Percentiles rank a stretch among this genome's conserved stretches.
Conservation (phyloP, 805 yeast genomes). For the Starmerella floris region DNA sequence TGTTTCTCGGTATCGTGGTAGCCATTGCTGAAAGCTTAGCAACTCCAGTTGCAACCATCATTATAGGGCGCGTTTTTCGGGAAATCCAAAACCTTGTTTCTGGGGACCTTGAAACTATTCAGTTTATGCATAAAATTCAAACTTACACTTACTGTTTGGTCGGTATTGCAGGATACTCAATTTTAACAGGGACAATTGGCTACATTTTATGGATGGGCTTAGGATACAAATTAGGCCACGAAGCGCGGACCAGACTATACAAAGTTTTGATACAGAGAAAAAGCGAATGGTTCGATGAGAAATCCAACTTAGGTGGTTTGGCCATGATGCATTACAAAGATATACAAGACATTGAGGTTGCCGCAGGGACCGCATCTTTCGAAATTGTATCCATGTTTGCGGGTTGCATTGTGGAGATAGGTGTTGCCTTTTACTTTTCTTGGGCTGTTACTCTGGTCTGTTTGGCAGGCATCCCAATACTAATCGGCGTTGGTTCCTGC, state of each 20-base stretch:
- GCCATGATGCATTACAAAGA: conserved; percentile 42
- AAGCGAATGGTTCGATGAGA: conserved; percentile 50
- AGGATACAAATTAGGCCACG: conserved; percentile 56
- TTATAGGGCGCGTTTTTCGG: conserved; percentile 54
- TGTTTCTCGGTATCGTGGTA: conserved; percentile 7
- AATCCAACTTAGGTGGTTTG: conserved; percentile 45
- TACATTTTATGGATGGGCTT: conserved; percentile 49
- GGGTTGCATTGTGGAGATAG: conserved; percentile 42
- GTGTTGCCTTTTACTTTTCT: conserved; percentile 53
- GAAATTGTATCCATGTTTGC: conserved; percentile 62
- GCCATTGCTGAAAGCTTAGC: conserved; percentile 13
- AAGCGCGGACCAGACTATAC: conserved; percentile 40
- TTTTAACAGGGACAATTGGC: conserved; percentile 40
- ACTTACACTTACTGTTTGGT: conserved; percentile 28
- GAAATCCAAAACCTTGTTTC: conserved; percentile 28
- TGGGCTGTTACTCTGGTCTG: conserved; percentile 77
- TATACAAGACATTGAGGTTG: conserved; percentile 20
- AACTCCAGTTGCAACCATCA: conserved; percentile 32
- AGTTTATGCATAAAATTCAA: conserved; percentile 31
- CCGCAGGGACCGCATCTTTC: conserved; percentile 41
- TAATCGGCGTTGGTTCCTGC: conserved; percentile 36
- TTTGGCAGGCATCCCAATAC: conserved; percentile 60
- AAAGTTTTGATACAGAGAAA: conserved; percentile 35
- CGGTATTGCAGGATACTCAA: conserved; percentile 34
- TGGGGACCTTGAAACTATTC: conserved; percentile 25